Conservation (phyloP, 75 land plant genomes). For the Gnetum montanum region DNA sequence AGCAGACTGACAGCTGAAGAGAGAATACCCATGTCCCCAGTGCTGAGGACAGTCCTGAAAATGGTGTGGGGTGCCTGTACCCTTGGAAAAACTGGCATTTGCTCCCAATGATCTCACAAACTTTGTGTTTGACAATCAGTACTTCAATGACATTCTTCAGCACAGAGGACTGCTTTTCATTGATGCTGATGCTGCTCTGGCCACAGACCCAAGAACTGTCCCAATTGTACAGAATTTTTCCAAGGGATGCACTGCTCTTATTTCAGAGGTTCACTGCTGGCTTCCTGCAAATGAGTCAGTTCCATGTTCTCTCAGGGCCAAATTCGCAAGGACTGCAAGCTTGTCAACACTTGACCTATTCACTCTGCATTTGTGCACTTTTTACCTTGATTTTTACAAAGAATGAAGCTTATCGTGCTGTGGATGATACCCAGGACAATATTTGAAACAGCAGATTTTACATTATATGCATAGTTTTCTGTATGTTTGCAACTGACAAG, state of each 20-base stretch:
- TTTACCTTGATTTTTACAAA: no score
- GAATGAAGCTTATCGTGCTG: no score
- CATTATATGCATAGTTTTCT: no score
- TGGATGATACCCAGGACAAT: no score
- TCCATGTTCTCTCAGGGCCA: conserved; percentile 9
- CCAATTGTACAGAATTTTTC: conserved; percentile 11
- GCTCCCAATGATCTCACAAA: conserved; percentile 26
- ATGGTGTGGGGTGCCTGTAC: neutral
- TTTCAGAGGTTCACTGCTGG: conserved; percentile 23
- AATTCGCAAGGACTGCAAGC: conserved; percentile 4
- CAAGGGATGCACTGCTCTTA: conserved; percentile 13
- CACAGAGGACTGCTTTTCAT: conserved; percentile 25
- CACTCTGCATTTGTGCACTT: no score
- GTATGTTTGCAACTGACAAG: no score
- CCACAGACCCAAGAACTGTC: conserved; percentile 20
- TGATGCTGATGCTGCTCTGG: conserved; percentile 18
- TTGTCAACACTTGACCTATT: conserved; percentile 1
- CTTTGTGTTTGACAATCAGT: conserved; percentile 34
- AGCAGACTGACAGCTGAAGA: conserved; percentile 14
- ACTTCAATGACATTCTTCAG: conserved; percentile 17
- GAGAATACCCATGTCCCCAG: conserved; percentile 13
- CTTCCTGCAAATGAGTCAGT: conserved; percentile 19
- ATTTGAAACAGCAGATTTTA: no score
- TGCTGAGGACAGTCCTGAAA: neutral
- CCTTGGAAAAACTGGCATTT: neutral